Evolutionary conservation across 23 red algal species (phyloP).

Genomic region (Gracilaria domingensis): DNA sequence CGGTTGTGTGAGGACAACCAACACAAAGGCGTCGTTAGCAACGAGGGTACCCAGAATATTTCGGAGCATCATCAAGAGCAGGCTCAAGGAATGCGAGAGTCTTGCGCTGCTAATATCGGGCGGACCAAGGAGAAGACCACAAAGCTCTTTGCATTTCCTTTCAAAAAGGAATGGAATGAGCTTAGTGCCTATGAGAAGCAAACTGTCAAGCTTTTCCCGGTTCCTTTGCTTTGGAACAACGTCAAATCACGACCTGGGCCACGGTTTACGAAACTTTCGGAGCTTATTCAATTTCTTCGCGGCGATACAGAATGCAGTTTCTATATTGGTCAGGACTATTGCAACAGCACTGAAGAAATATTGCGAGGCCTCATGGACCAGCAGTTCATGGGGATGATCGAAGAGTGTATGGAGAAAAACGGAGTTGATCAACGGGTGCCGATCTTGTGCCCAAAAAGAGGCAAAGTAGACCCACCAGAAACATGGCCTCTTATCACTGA

Average conservation of each 20-base stretch:
- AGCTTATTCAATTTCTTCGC: background rate
- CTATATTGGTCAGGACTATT: background rate
- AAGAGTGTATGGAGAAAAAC: background rate
- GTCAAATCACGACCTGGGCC: background rate
- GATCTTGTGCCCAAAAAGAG: background rate
- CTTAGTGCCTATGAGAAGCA: background rate
- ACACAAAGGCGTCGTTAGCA: too few relatives aligned
- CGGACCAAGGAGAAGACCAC: background rate
- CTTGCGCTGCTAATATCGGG: background rate
- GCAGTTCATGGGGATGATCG: background rate
- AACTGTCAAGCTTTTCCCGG: background rate
- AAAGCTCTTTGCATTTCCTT: background rate
- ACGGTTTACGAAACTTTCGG: background rate
- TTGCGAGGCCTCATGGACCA: background rate
- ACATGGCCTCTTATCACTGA: background rate
- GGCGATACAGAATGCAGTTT: background rate
- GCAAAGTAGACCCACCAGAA: background rate
- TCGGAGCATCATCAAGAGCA: background rate
- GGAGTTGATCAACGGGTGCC: background rate
- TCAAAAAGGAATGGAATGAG: background rate
- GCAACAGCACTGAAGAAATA: background rate
- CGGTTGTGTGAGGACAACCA: too few relatives aligned
- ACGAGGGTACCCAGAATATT: background rate
- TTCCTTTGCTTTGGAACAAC: slow-evolving; percentile 12
- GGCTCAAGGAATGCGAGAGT: background rate